phyloP scores from a whole-genome alignment of 1,139 yeast genomes.

The Taiozyma sp. region DNA sequence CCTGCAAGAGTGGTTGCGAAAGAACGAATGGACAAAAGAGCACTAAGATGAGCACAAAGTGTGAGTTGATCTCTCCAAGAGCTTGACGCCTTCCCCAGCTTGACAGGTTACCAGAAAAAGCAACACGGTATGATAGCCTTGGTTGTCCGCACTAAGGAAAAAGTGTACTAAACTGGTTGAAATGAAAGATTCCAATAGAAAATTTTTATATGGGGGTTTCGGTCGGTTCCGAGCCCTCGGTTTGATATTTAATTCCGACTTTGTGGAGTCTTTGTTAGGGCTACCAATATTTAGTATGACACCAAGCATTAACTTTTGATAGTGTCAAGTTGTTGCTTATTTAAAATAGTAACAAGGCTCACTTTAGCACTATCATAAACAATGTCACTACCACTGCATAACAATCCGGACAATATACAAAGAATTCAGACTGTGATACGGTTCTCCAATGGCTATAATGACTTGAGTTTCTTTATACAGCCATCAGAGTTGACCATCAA shows the following conservation, averaged over 20 bases:
- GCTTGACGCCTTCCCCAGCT: constrained; percentile 56
- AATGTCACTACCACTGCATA: constrained; percentile 9
- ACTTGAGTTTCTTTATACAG: constrained; percentile 33
- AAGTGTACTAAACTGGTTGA: constrained; percentile 8
- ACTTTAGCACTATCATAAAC: too few species aligned
- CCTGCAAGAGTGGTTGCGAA: constrained; percentile 32
- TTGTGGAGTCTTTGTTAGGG: not conserved
- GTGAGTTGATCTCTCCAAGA: constrained; percentile 52
- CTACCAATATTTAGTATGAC: not conserved
- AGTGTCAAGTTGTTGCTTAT: too few species aligned
- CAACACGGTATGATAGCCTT: constrained; percentile 62
- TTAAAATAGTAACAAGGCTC: too few species aligned
- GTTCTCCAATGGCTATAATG: constrained; percentile 46
- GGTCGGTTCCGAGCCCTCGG: not conserved
- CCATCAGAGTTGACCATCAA: constrained; percentile 35
- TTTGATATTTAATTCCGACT: not conserved
- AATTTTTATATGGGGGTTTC: not conserved
- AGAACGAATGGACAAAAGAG: constrained; percentile 39
- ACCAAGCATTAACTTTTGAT: too few species aligned
- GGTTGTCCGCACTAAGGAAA: constrained; percentile 54
- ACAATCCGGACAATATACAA: not conserved
- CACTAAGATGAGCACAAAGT: constrained; percentile 53
- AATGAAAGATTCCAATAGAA: not conserved
- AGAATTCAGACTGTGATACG: constrained; percentile 38
- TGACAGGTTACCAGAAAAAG: constrained; percentile 37